These are phyloP conservation scores for Solanum chacoense DNA, from an alignment of 305 asterid genomes.

Conservation along the genomic window DNA sequence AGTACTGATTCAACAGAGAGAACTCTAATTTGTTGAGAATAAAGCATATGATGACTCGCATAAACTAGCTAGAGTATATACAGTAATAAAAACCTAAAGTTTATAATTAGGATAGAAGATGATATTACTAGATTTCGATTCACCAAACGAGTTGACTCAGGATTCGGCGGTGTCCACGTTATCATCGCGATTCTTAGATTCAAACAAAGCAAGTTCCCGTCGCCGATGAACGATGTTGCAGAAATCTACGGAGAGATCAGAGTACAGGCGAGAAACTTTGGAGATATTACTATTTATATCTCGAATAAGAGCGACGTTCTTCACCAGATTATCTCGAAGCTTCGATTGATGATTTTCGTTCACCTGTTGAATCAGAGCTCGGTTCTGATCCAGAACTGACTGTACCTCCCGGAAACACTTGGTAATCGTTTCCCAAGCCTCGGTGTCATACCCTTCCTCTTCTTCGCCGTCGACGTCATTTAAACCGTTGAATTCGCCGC, in stretches of 20 bases:
- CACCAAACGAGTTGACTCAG: not conserved
- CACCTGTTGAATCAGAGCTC: constrained; percentile 50
- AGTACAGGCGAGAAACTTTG: constrained; percentile 33
- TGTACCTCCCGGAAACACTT: constrained; percentile 46
- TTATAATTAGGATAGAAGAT: not conserved
- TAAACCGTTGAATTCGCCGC: not conserved
- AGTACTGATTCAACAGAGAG: not conserved
- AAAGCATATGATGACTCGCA: not conserved
- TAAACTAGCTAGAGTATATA: not conserved
- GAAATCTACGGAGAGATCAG: constrained; percentile 39
- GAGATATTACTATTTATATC: constrained; percentile 52
- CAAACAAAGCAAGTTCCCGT: constrained; percentile 17
- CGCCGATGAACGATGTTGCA: constrained; percentile 20
- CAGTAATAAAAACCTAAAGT: not conserved
- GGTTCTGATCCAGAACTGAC: constrained; percentile 47
- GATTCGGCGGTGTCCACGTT: not conserved
- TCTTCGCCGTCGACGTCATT: not conserved
- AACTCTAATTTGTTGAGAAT: not conserved
- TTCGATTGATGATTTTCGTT: constrained; percentile 62
- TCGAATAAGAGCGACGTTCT: constrained; percentile 42
- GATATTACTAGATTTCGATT: not conserved
- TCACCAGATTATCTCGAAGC: constrained; percentile 36
- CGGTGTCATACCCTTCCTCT: constrained; percentile 26
- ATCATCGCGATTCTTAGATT: not conserved
- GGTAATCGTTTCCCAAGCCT: constrained; percentile 46